These are phyloP conservation scores for Suillus alpinus DNA, from an alignment of 768 basidiomycete genomes.

Conservation along the genomic window DNA sequence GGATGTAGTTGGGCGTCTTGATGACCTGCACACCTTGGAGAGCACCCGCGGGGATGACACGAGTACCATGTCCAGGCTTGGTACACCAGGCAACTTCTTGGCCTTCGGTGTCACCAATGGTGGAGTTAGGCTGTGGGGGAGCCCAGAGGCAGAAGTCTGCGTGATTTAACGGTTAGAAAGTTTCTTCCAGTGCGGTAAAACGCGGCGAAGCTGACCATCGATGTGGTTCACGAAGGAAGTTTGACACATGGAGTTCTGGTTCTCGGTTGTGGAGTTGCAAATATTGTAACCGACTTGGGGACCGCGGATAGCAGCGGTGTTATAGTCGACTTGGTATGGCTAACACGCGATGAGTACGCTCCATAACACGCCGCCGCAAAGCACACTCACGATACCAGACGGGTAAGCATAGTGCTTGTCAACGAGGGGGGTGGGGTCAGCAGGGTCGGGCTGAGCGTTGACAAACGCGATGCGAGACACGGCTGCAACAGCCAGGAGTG, in stretches of 20 bases:
- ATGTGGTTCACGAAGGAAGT: conserved; percentile 64
- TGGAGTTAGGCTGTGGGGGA: conserved; percentile 45
- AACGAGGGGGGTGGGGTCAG: conserved; percentile 45
- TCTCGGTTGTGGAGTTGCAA: conserved; percentile 66
- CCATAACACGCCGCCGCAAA: too few species aligned
- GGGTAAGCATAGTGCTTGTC: conserved; percentile 46
- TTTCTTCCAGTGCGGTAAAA: background rate
- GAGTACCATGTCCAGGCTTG: conserved; percentile 67
- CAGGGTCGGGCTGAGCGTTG: conserved; percentile 34
- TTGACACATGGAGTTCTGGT: conserved; percentile 64
- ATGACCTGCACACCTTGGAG: conserved; percentile 65
- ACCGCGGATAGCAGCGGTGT: conserved; percentile 45
- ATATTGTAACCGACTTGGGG: conserved; percentile 62
- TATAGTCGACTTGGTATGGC: conserved; percentile 50
- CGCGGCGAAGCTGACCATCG: conserved; percentile 29
- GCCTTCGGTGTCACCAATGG: conserved; percentile 65
- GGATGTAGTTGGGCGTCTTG: conserved; percentile 55
- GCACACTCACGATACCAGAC: conserved; percentile 36
- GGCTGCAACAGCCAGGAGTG: conserved; percentile 37
- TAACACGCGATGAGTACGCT: conserved; percentile 11
- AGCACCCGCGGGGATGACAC: conserved; percentile 67
- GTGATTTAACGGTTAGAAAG: conserved; percentile 27
- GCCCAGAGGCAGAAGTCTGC: conserved; percentile 74
- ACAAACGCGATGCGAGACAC: conserved; percentile 30
- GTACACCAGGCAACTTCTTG: conserved; percentile 77